These are phyloP conservation scores for Selenicereus undatus DNA, from an alignment of 148 eudicot species.

Conservation along the genomic window DNA sequence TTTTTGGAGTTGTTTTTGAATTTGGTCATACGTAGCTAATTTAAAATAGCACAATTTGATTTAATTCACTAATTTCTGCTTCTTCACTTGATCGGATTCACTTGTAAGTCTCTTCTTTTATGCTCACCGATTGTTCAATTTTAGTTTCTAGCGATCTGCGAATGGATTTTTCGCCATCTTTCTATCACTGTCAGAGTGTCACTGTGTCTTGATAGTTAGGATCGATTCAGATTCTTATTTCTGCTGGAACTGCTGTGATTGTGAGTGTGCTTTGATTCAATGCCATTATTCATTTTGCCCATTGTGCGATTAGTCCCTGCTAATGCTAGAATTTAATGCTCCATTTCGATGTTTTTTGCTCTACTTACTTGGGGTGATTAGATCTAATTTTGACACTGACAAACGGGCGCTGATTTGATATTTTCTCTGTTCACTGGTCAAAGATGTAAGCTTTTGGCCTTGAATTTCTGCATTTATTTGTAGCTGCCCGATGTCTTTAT, in stretches of 20 bases:
- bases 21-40: background rate
- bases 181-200: background rate
- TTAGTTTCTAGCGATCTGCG: slow-evolving; percentile 18
- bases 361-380: background rate
- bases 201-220: background rate
- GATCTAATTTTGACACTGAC: slow-evolving; percentile 17
- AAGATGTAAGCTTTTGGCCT: background rate
- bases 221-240: slow-evolving; percentile 8
- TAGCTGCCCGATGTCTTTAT: background rate
- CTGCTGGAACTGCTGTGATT: background rate
- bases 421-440: background rate
- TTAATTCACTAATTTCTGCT: background rate
- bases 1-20: background rate
- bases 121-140: background rate
- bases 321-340: background rate
- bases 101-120: background rate
- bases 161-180: background rate
- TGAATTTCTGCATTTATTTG: background rate
- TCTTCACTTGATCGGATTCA: slow-evolving; percentile 15
- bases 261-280: slow-evolving; percentile 4
- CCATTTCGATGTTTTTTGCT: background rate
- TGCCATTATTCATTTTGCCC: slow-evolving; percentile 5
- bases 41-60: background rate
- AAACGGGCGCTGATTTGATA: background rate
- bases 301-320: background rate